Percentiles rank a stretch among this genome's conserved stretches.
Evolutionary conservation across 2,329 filamentous ascomycete species (phyloP).

Genomic region (Cytospora piceicola): DNA sequence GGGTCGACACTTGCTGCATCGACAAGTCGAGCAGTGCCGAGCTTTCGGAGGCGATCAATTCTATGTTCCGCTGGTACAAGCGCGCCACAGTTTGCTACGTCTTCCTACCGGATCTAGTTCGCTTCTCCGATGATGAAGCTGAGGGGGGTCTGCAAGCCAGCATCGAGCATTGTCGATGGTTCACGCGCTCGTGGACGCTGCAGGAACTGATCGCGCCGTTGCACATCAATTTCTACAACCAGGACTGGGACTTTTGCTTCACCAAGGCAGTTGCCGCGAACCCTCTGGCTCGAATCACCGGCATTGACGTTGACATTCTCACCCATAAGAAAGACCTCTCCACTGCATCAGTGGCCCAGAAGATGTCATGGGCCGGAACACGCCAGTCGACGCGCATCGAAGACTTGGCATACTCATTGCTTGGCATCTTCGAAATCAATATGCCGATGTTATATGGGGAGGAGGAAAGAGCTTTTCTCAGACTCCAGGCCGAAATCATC

Average conservation of each 20-base stretch:
- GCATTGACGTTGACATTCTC: constrained; percentile 21
- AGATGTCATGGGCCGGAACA: constrained; percentile 29
- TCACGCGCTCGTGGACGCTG: constrained; percentile 27
- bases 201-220: constrained; percentile 26
- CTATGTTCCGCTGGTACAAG: constrained; percentile 28
- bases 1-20: constrained; percentile 30
- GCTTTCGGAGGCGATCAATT: constrained; percentile 28
- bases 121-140: too few species aligned
- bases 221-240: constrained; percentile 16
- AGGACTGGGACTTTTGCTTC: constrained; percentile 14
- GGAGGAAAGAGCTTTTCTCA: constrained; percentile 24
- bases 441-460: constrained; percentile 29
- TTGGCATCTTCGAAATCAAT: constrained; percentile 23
- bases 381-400: constrained; percentile 21
- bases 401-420: constrained; percentile 24
- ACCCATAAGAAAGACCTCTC: constrained; percentile 5
- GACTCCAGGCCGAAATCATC: constrained; percentile 27
- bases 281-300: constrained; percentile 12
- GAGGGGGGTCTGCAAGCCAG: background rate
- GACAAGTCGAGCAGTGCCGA: constrained; percentile 29
- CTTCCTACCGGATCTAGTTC: constrained; percentile 4
- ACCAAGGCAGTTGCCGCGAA: constrained; percentile 9
- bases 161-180: constrained; percentile 24
- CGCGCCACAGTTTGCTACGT: constrained; percentile 20
- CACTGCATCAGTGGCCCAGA: constrained; percentile 23